Conservation (phyloP, 2,329 filamentous ascomycete genomes). For the Pseudogymnoascus sp. region DNA sequence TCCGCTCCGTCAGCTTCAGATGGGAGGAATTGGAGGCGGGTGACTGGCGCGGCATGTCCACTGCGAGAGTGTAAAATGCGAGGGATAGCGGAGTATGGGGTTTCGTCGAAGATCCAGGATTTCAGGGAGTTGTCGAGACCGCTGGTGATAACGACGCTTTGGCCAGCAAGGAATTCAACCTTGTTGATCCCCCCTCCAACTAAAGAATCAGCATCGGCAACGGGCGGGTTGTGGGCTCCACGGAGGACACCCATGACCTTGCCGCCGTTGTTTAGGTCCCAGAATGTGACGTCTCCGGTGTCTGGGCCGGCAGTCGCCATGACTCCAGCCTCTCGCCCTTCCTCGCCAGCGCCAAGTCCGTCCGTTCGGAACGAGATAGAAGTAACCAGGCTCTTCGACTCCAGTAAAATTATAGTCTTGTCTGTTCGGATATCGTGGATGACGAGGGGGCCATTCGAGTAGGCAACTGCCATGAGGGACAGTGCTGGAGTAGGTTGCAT, state of each 20-base stretch:
- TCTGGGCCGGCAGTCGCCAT: constrained; percentile 81
- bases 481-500: constrained; percentile 77
- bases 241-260: constrained; percentile 79
- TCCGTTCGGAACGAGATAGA: constrained; percentile 89
- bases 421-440: constrained; percentile 79
- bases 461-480: constrained; percentile 80
- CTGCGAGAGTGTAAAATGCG: constrained; percentile 77
- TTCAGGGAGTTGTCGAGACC: constrained; percentile 90
- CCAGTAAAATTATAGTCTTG: constrained; percentile 60
- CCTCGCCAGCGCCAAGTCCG: constrained; percentile 76
- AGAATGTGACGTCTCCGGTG: constrained; percentile 86
- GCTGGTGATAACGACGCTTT: constrained; percentile 82
- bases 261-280: constrained; percentile 88
- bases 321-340: constrained; percentile 77
- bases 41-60: constrained; percentile 82
- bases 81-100: constrained; percentile 79
- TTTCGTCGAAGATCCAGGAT: constrained; percentile 93
- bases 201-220: constrained; percentile 38
- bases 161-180: constrained; percentile 80
- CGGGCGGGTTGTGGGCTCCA: constrained; percentile 76
- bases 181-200: constrained; percentile 74
- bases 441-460: constrained; percentile 67
- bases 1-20: constrained; percentile 85
- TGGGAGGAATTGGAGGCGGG: constrained; percentile 74
- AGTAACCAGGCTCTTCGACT: constrained; percentile 60